Evolutionary conservation across 495 filamentous ascomycete species (phyloP), one percentile per base, ranked within the genome.

Genomic region (Xylaria scruposa): DNA sequence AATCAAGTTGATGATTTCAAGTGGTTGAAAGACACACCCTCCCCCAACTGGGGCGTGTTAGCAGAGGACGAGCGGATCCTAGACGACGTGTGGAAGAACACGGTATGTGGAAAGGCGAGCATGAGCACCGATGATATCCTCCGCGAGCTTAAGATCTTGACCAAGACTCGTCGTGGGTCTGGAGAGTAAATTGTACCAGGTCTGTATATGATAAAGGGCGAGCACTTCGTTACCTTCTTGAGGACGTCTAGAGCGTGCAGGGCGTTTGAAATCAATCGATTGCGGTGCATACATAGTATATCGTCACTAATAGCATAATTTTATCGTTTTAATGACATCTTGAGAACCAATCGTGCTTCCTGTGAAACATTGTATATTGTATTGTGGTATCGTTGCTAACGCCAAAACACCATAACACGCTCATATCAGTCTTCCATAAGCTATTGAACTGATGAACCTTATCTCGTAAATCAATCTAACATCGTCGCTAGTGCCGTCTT

Each of bases 1-100:
- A 88, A 93, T 75, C 89, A 97, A 76, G 91, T 99, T 17, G 93
- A 98, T 76, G 96, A 99, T 76, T 99, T 99, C 85, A 96, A 97
- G 80, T 98, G 97, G 97, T 86, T 97, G 72, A 97, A 94, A 80
- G 83, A 87, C 13, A 92, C 92, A 59, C 90, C 88, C 21, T 97
- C 93, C 74, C 96, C 96, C 1, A 94, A 99, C 78, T 99, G 95
- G 94, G 88, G 85, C 58, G 77, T 95, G 12, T 70, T 98, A 51
- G 82, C 86, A 19, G 85, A 86, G 56, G 85, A 84, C 24, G 83
- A 92, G 46, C 87, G 90, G 12, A 84, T 95, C 9, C 70, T 81
- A 6, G 88, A 90, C 24, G 85, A 87, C 24, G 85, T 91, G 1
- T 97, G 94, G 94, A 87, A 84, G 73, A 88, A 89, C 67, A 85